phyloP scores from a whole-genome alignment of 345 rosid genomes.

The Eutrema heterophyllum region DNA sequence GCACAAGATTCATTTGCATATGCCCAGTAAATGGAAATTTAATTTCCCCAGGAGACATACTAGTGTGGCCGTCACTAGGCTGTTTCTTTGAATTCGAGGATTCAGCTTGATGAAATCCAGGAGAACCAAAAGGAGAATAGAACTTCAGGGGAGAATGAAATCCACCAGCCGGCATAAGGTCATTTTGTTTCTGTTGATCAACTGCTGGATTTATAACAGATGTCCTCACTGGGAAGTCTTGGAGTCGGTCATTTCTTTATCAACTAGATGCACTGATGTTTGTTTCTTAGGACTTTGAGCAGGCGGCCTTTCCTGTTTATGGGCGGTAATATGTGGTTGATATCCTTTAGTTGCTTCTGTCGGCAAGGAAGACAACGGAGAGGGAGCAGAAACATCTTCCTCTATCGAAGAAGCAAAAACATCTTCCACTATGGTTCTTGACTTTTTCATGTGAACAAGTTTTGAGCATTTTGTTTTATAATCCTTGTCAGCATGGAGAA shows the following conservation, averaged over 20 bases:
- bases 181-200: slow-evolving; percentile 33
- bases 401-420: slow-evolving; percentile 44
- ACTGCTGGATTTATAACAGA: slow-evolving; percentile 27
- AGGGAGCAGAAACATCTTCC: slow-evolving; percentile 50
- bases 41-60: slow-evolving; percentile 33
- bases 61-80: slow-evolving; percentile 23
- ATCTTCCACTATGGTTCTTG: slow-evolving; percentile 60
- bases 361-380: slow-evolving; percentile 28
- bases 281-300: slow-evolving; percentile 34
- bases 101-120: slow-evolving; percentile 32
- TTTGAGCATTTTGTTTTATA: slow-evolving; percentile 77
- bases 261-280: slow-evolving; percentile 29
- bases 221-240: slow-evolving; percentile 25
- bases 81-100: slow-evolving; percentile 34
- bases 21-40: slow-evolving; percentile 33
- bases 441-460: slow-evolving; percentile 77
- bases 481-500: slow-evolving; percentile 71
- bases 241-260: slow-evolving; percentile 47
- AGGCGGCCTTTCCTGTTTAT: slow-evolving; percentile 30
- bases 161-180: slow-evolving; percentile 26
- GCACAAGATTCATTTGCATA: slow-evolving; percentile 31
- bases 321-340: slow-evolving; percentile 26
- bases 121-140: slow-evolving; percentile 40
- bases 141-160: slow-evolving; percentile 34
- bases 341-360: slow-evolving; percentile 29